Base-by-base conservation (phyloP, 192 early-diverging fungal species). In the Geranomyces michiganensis region DNA sequence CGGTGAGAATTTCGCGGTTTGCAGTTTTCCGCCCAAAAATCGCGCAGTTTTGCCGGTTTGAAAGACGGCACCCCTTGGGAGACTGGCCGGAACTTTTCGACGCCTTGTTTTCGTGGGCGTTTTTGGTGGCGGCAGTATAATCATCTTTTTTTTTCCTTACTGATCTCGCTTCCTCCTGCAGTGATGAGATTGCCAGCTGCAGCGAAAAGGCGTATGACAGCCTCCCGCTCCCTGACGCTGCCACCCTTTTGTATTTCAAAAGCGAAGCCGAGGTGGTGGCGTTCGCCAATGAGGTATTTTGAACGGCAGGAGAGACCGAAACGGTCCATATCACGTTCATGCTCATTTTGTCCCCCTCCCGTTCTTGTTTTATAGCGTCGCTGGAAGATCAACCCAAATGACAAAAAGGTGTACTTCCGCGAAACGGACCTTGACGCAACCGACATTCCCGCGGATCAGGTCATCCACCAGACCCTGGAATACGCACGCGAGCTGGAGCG, bases 401-500 rank as follows among this genome's bases (percentile, higher is more conserved):
- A 92, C 58, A 87, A 89, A 65, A 90, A 91, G 68, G 90, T 95
- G 61, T 89, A 92, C 67, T 98, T 98, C 71, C 63, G 68, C 26
- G 78, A 83, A 13, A 81, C 84, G 46, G 87, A 87, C 71, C 83
- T 84, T 22, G 85, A 89, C 66, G 75, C 78, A 31, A 79, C 76
- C 47, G 86, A 86, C 68, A 94, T 97, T 70, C 94, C 94, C 43
- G 84, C 92, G 36, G 89, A 90, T 62, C 85, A 85, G 63, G 92
- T 96, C 56, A 93, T 98, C 76, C 83, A 87, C 70, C 89, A 93
- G 81, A 85, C 91, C 32, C 81, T 99, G 76, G 75, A 82, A 17
- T 99, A 99, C 79, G 97, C 97, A 14, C 80, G 87, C 63, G 97
- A 99, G 82, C 85, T 99, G 67, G 97, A 99, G 79, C 90, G 93